phyloP scores from a whole-genome alignment of 805 yeast species.

The Pichia californica region DNA sequence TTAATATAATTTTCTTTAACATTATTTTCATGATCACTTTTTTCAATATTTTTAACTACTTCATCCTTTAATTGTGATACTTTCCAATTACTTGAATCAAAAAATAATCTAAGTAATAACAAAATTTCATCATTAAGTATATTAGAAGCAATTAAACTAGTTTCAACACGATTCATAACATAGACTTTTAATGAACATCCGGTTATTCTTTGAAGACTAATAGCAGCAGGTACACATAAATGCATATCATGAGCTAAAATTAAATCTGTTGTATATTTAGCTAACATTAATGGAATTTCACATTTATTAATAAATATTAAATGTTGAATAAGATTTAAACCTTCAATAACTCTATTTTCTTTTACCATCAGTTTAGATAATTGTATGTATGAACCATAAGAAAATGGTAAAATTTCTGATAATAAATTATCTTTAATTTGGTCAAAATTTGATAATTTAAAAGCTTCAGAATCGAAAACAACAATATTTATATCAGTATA shows the following conservation, averaged over 20 bases:
- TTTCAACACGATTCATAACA: background rate
- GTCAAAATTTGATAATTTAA: background rate
- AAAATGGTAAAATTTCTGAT: background rate
- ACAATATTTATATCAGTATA: no score
- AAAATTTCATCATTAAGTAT: background rate
- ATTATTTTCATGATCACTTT: background rate
- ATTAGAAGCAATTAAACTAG: background rate
- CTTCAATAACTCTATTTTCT: constrained; percentile 10
- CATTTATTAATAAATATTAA: background rate
- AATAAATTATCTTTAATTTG: background rate
- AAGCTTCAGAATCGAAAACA: background rate
- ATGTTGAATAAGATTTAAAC: constrained; percentile 3
- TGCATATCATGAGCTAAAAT: constrained; percentile 2
- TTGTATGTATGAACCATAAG: constrained; percentile 4
- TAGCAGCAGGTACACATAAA: constrained; percentile 9
- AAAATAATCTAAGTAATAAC: background rate
- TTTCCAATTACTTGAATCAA: background rate
- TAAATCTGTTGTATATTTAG: constrained; percentile 2
- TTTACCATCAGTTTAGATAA: constrained; percentile 4
- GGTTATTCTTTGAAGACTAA: constrained; percentile 5
- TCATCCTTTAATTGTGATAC: background rate
- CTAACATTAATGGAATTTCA: constrained; percentile 3
- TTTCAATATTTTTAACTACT: background rate
- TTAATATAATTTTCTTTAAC: background rate
- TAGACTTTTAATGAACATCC: constrained; percentile 1